Conservation (phyloP, 2,329 filamentous ascomycete species). For the Penicillium sp. region DNA sequence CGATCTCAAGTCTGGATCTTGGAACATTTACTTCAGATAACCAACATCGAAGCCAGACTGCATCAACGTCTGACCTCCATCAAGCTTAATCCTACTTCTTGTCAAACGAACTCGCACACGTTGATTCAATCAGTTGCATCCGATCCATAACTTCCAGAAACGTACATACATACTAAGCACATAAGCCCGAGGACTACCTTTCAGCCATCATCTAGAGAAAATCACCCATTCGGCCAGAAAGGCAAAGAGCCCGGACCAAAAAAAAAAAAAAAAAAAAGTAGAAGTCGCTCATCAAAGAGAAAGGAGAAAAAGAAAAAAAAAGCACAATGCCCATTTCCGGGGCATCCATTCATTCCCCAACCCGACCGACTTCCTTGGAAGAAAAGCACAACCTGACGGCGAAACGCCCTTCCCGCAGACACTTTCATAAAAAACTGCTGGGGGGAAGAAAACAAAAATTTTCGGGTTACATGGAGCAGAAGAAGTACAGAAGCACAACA, state of each 20-base stretch:
- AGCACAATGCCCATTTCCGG: constrained; percentile 9
- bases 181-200: not conserved
- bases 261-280: not conserved
- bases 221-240: not conserved
- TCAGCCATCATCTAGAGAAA: constrained; percentile 5
- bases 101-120: not conserved
- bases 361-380: not conserved
- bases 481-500: constrained; percentile 8
- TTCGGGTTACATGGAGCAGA: not conserved
- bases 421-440: not conserved
- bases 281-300: constrained; percentile 8
- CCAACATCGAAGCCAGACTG: not conserved
- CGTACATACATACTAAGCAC: constrained; percentile 15
- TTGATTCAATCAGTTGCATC: not conserved
- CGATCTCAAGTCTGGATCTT: no score
- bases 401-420: not conserved
- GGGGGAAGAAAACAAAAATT: not conserved
- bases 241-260: not conserved
- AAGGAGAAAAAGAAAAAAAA: not conserved
- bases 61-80: not conserved
- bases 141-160: constrained; percentile 6
- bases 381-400: not conserved
- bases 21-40: no score
- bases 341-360: constrained; percentile 2
- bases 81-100: not conserved